Evolutionary conservation across 2,329 filamentous ascomycete genomes (phyloP).

Genomic region (Claviceps digitariae): DNA sequence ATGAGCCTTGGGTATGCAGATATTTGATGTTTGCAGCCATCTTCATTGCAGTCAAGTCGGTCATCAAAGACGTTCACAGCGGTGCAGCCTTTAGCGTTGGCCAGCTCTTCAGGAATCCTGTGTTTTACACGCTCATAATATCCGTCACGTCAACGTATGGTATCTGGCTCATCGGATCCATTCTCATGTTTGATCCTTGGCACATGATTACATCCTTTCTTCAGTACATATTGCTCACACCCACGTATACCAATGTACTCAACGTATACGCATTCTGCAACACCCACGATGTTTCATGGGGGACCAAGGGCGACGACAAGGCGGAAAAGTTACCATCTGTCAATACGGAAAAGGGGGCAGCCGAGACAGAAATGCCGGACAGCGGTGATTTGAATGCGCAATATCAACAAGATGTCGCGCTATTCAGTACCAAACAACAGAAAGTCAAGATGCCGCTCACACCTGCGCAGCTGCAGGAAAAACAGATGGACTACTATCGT

Average conservation of each 20-base stretch:
- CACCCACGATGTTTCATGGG: conserved; percentile 95
- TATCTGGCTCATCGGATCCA: conserved; percentile 79
- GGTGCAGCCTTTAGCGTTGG: conserved; percentile 51
- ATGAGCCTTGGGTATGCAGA: conserved; percentile 23
- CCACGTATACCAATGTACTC: conserved; percentile 94
- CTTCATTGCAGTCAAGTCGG: conserved; percentile 82
- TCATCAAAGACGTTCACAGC: conserved; percentile 54
- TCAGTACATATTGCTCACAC: conserved; percentile 89
- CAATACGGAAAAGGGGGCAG: conserved; percentile 73
- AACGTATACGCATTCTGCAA: conserved; percentile 99
- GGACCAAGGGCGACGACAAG: conserved; percentile 96
- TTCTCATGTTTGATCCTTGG: conserved; percentile 97
- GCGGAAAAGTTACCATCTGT: conserved; percentile 80
- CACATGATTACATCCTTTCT: conserved; percentile 95
- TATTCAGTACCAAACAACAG: conserved; percentile 62
- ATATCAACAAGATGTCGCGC: conserved; percentile 71
- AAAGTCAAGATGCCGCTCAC: conserved; percentile 52
- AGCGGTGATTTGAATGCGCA: conserved; percentile 91
- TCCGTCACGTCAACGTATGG: conserved; percentile 86
- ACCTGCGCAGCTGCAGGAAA: conserved; percentile 49
- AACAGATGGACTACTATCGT: conserved; percentile 96
- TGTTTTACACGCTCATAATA: conserved; percentile 89
- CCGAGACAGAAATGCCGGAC: conserved; percentile 91
- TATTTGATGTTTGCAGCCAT: conserved; percentile 92
- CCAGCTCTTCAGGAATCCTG: conserved; percentile 69